Evolutionary conservation across 192 early-diverging fungal genomes (phyloP), one percentile per base, ranked within the genome.

Genomic region (Entomortierella lignicola): DNA sequence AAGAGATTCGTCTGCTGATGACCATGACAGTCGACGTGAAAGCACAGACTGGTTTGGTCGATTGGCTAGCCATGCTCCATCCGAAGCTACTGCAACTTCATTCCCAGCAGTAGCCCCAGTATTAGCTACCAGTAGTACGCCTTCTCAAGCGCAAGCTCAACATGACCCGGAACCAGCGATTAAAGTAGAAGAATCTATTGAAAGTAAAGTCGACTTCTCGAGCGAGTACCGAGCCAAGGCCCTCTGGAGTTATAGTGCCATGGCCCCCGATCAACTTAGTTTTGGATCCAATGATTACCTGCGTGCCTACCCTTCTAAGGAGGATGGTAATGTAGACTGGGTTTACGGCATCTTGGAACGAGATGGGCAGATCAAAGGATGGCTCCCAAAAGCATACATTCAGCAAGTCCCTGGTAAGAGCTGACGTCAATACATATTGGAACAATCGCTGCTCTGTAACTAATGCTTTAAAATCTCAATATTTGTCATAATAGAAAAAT

Each of bases 31-130:
- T 34, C 70, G 85, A 26, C 81, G 85, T n/a, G 77, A 83, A 25
- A 83, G 82, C 8, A 77, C 85, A 1, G 85, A 86, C 58, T 86
- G 83, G 83, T 84, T 82, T 61, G 85, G 81, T 27, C 81, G 77
- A 51, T 55, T 86, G 50, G 74, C 85, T 30, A 74, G 81, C 12
- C 75, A 86, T 59, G 42, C 73, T 29, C 55, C 79, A 21, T 54
- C 66, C 1, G 70, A 55, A 5, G 29, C 53, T 32, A 25, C 26
- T 8, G 27, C 39, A 23, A 31, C 60, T 34, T 60, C 44, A 8
- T 20, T 48, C 37, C 17, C 27, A 1, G 48, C 13, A 8, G 64
- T 63, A 44, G 26, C 30, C 21, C 64, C 52, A 39, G 31, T 29
- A 1, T 15, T 26, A 17, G 13, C 44, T n/a, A 1, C 37, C 17